phyloP scores from a whole-genome alignment of 2,329 filamentous ascomycete genomes.

The Hymenotorrendiella dingleyae region DNA sequence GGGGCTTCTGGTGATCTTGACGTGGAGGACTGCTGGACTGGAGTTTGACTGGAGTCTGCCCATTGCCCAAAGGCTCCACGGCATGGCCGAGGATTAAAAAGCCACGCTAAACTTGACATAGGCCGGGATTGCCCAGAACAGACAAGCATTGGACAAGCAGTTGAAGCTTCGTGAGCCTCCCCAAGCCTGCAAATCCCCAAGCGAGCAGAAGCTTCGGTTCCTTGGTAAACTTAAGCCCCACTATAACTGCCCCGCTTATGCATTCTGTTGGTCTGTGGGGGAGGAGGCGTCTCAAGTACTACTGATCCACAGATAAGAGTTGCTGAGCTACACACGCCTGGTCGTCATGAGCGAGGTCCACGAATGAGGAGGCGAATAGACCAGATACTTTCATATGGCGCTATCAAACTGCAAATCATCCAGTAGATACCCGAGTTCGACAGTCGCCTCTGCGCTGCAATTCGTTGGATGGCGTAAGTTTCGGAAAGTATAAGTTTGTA shows the following conservation, averaged over 20 bases:
- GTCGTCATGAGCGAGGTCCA: conserved; percentile 3
- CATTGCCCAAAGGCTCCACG: background rate
- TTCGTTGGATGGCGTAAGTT: too few relatives aligned
- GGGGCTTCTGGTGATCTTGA: conserved; percentile 2
- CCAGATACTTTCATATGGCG: background rate
- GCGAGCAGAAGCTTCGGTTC: too few relatives aligned
- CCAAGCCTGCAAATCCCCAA: background rate
- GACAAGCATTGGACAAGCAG: conserved; percentile 8
- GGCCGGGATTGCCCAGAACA: background rate
- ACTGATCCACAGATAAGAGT: conserved; percentile 22
- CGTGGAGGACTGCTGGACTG: background rate
- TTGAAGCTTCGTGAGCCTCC: conserved; percentile 13
- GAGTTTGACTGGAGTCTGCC: background rate
- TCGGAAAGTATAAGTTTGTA: too few relatives aligned
- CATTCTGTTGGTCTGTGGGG: background rate
- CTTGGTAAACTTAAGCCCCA: too few relatives aligned
- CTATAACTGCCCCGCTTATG: background rate
- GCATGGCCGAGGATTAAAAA: conserved; percentile 4
- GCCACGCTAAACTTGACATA: background rate
- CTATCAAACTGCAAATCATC: too few relatives aligned
- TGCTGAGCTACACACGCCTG: conserved; percentile 8
- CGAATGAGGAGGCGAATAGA: conserved; percentile 5
- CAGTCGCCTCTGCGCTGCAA: too few relatives aligned
- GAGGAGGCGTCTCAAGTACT: conserved; percentile 12
- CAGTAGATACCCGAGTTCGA: too few relatives aligned